Conservation (phyloP, 73 alveolate species). For the Tetrahymena malaccensis region DNA sequence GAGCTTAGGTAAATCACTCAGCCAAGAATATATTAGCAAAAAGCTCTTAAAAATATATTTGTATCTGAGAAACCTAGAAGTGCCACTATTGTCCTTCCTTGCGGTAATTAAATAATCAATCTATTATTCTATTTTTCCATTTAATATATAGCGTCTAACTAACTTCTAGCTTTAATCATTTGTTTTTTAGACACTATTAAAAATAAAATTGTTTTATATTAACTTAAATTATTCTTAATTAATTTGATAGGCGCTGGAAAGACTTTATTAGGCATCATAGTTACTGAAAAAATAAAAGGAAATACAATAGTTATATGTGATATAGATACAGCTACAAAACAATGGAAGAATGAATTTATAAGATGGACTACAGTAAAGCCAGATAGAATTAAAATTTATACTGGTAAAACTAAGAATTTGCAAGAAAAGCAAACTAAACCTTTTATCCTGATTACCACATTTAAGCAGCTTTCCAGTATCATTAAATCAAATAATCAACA, state of each 20-base stretch:
- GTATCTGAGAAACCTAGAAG: background rate
- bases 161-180: no score
- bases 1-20: background rate
- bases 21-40: background rate
- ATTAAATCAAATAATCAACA: background rate
- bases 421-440: background rate
- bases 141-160: background rate
- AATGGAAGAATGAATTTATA: slow-evolving; percentile 30
- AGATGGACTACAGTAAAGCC: background rate
- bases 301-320: slow-evolving; percentile 32
- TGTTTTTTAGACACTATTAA: background rate
- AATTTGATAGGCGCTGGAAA: slow-evolving; percentile 27
- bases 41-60: background rate
- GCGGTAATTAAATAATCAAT: background rate
- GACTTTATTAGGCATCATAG: slow-evolving; percentile 25
- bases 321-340: slow-evolving; percentile 11
- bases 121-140: background rate
- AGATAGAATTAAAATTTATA: background rate
- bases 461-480: background rate
- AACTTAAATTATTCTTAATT: background rate
- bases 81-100: background rate
- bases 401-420: background rate
- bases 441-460: background rate
- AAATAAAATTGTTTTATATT: background rate
- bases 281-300: slow-evolving; percentile 17